A percentile compares a stretch with the other conserved stretches of the same genome.
Evolutionary conservation across 371 early-diverging fungal species (phyloP).

Genomic region (Ordospora colligata): DNA sequence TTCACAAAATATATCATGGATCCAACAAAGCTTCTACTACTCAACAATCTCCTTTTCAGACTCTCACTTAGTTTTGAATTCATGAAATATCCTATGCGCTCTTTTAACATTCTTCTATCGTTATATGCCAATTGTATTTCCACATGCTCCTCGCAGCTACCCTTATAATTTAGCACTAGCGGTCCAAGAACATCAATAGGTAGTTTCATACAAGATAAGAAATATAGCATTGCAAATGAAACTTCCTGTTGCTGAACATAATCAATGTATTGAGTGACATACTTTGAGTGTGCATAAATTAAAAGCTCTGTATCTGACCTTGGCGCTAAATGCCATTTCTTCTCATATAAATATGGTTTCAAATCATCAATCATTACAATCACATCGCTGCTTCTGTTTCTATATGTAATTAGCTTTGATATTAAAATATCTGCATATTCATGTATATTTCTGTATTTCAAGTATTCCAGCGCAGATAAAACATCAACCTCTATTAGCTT

Average conservation of each 20-base stretch:
- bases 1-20: slow-evolving; percentile 3
- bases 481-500: background rate
- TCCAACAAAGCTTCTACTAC: background rate
- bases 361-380: background rate
- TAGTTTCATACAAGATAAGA: background rate
- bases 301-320: background rate
- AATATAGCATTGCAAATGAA: background rate
- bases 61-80: background rate
- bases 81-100: background rate
- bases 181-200: background rate
- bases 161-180: background rate
- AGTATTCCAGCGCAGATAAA: background rate
- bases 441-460: background rate
- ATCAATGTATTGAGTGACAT: background rate
- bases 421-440: background rate
- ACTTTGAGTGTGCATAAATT: background rate
- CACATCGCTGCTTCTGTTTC: background rate
- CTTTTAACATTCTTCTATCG: background rate
- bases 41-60: background rate
- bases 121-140: background rate
- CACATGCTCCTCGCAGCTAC: background rate
- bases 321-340: background rate
- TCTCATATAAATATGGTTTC: background rate
- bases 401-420: background rate
- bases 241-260: background rate